Percentiles rank a stretch among this genome's conserved stretches.
Evolutionary conservation across 1,284 basidiomycete species (phyloP).

Genomic region (Schizophyllum amplum): DNA sequence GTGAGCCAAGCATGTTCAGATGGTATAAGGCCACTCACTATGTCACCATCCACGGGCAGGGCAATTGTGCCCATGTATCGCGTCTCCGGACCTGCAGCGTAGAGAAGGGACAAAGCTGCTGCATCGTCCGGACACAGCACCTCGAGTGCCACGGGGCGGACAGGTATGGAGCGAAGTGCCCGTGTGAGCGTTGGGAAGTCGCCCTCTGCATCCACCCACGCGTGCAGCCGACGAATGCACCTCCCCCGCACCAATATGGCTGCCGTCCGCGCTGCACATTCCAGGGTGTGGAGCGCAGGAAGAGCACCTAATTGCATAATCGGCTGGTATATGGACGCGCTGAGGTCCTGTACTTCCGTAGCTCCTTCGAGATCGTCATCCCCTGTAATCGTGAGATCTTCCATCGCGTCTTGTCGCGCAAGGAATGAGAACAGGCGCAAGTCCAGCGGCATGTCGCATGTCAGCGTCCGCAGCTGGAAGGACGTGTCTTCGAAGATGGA

Average conservation of each 20-base stretch:
- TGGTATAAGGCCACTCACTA: slow-evolving; percentile 23
- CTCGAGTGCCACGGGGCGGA: background rate
- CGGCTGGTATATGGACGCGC: background rate
- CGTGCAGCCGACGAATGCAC: background rate
- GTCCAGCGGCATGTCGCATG: background rate
- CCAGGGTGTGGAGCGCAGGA: background rate
- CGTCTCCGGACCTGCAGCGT: slow-evolving; percentile 22
- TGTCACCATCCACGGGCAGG: slow-evolving; percentile 40
- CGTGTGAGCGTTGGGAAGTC: background rate
- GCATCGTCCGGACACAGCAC: background rate
- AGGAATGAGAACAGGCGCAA: background rate
- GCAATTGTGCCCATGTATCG: slow-evolving; percentile 56
- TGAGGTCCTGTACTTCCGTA: too few relatives aligned
- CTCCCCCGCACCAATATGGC: background rate
- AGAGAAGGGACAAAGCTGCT: background rate
- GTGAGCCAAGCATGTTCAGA: slow-evolving; percentile 3
- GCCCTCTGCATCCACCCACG: background rate
- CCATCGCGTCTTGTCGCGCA: background rate
- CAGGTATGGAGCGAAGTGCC: background rate
- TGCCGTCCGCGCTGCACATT: background rate
- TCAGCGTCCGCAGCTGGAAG: background rate
- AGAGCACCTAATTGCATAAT: background rate
- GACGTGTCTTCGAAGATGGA: background rate
- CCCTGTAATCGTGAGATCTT: background rate
- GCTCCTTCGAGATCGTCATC: background rate